These are phyloP conservation scores for Pezicula radicicola DNA, from an alignment of 2,329 filamentous ascomycete species.

Conservation along the genomic window DNA sequence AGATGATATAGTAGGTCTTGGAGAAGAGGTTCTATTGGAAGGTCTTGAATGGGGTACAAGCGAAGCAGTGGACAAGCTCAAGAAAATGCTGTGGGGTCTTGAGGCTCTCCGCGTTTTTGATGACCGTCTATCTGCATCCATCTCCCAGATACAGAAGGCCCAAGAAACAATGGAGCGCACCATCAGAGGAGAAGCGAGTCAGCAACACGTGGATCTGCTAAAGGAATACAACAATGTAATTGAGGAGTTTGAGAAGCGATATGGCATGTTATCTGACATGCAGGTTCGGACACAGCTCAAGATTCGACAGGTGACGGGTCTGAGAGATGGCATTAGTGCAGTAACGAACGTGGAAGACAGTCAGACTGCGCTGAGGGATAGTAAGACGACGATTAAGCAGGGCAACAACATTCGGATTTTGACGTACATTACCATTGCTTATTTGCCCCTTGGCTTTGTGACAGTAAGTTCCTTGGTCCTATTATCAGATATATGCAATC, in stretches of 20 bases:
- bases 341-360: constrained; percentile 17
- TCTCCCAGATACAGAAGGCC: constrained; percentile 17
- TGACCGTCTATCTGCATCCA: constrained; percentile 11
- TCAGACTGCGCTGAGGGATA: constrained; percentile 43
- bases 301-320: constrained; percentile 13
- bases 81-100: constrained; percentile 17
- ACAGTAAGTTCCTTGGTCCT: constrained; percentile 28
- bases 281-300: constrained; percentile 13
- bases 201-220: constrained; percentile 13
- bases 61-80: constrained; percentile 14
- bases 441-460: constrained; percentile 58
- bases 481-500: neutral
- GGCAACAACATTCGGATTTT: constrained; percentile 57
- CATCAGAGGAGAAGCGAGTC: constrained; percentile 11
- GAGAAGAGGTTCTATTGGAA: constrained; percentile 13
- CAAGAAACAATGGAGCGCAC: constrained; percentile 12
- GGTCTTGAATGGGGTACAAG: constrained; percentile 14
- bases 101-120: constrained; percentile 17
- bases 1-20: constrained; percentile 11
- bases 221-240: constrained; percentile 15
- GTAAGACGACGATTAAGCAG: constrained; percentile 58
- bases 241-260: constrained; percentile 18
- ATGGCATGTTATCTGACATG: constrained; percentile 12
- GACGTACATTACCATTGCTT: constrained; percentile 59
- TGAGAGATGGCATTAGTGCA: constrained; percentile 16